phyloP scores from a whole-genome alignment of 345 rosid genomes.

The Bruguiera sexangula region DNA sequence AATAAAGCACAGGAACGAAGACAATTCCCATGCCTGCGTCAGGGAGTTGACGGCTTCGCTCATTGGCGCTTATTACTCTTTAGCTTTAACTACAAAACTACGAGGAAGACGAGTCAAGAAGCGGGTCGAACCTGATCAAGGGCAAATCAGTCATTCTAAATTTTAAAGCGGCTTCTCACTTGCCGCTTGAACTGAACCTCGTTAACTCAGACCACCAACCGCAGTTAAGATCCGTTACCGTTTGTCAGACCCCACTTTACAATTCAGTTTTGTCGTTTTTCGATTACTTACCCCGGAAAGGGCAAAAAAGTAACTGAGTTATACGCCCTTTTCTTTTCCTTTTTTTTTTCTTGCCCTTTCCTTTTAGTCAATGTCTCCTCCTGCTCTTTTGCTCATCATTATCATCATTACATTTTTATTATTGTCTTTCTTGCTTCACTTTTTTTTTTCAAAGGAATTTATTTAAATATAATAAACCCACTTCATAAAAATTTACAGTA shows the following conservation, averaged over 20 bases:
- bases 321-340: background rate
- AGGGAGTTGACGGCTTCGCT: too few species aligned
- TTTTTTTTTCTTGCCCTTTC: background rate
- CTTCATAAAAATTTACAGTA: too few species aligned
- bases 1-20: too few species aligned
- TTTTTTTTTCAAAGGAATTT: too few species aligned
- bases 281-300: background rate
- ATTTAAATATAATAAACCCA: too few species aligned
- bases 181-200: background rate
- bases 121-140: background rate
- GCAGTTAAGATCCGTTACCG: constrained; percentile 14
- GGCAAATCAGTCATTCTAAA: constrained; percentile 1
- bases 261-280: constrained; percentile 17
- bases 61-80: too few species aligned
- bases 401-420: background rate
- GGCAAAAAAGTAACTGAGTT: constrained; percentile 7
- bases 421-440: too few species aligned
- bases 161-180: background rate
- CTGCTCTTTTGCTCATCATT: background rate
- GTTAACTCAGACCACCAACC: constrained; percentile 12
- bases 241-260: constrained; percentile 8
- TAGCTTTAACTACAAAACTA: too few species aligned
- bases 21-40: too few species aligned
- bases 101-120: too few species aligned
- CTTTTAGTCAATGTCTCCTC: background rate